Evolutionary conservation across 768 basidiomycete genomes (phyloP).

Genomic region (Kwoniella heveanensis): DNA sequence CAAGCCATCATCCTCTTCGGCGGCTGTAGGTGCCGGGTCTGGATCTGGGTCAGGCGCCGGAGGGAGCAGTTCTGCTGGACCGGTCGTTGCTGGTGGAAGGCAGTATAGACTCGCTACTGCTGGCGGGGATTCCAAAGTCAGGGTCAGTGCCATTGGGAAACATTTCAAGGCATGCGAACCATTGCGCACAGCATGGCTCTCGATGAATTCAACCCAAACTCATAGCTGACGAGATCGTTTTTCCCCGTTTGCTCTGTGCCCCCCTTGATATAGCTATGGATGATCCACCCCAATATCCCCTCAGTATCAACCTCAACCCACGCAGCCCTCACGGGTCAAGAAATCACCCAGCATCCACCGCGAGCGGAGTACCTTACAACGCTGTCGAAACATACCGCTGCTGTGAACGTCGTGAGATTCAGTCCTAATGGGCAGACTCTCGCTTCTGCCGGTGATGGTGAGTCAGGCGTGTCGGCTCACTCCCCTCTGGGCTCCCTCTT

Average conservation of each 20-base stretch:
- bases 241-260: background rate
- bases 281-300: conserved; percentile 87
- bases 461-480: no score
- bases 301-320: conserved; percentile 60
- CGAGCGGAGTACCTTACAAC: conserved; percentile 96
- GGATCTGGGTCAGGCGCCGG: background rate
- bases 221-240: conserved; percentile 7
- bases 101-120: conserved; percentile 90
- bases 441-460: conserved; percentile 97
- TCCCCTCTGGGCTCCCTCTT: conserved; percentile 5
- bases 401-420: conserved; percentile 94
- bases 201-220: background rate
- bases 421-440: conserved; percentile 94
- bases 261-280: conserved; percentile 70
- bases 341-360: conserved; percentile 65
- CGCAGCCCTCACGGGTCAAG: conserved; percentile 40
- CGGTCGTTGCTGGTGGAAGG: conserved; percentile 55
- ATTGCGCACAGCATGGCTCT: no score
- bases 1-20: background rate
- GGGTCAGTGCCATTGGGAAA: conserved; percentile 64
- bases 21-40: conserved; percentile 59
- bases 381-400: conserved; percentile 84
- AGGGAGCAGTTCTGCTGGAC: conserved; percentile 8
- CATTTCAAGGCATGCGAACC: no score
- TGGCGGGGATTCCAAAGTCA: conserved; percentile 94